Evolutionary conservation across 352 stramenopile species (phyloP).

Genomic region (Blastocystis sp.): DNA sequence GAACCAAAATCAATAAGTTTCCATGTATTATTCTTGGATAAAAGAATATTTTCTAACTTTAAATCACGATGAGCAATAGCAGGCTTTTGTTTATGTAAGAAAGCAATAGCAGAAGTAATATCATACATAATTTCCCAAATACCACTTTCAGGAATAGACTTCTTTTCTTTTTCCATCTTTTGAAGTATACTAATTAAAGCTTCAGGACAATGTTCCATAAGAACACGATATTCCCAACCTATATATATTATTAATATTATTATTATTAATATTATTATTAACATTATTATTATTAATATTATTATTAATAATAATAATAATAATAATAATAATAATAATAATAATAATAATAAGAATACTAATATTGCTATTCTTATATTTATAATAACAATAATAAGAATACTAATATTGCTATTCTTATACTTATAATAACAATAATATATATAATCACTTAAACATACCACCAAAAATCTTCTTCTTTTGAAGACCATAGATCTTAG

Average conservation of each 20-base stretch:
- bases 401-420: too few species aligned
- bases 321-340: too few species aligned
- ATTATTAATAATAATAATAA: not conserved
- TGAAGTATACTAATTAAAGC: constrained; percentile 73
- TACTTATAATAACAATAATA: too few species aligned
- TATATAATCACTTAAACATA: too few species aligned
- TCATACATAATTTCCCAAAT: constrained; percentile 54
- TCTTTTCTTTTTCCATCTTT: constrained; percentile 52
- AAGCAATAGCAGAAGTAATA: constrained; percentile 50
- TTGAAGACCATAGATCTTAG: constrained; percentile 26
- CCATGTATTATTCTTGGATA: constrained; percentile 71
- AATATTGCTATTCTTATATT: too few species aligned
- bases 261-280: not conserved
- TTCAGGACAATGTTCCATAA: constrained; percentile 81
- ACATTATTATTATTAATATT: constrained; percentile 10
- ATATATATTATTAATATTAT: constrained; percentile 3
- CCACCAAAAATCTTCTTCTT: constrained; percentile 16
- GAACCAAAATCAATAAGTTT: constrained; percentile 69
- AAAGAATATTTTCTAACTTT: constrained; percentile 87
- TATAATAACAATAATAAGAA: too few species aligned
- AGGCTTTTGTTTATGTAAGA: constrained; percentile 55
- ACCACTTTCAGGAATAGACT: constrained; percentile 53
- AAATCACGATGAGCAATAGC: constrained; percentile 80
- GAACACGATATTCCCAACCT: constrained; percentile 64
- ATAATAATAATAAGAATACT: too few species aligned